Base-by-base conservation (phyloP, 108 stramenopile species). In the Schizochytrium sp. region DNA sequence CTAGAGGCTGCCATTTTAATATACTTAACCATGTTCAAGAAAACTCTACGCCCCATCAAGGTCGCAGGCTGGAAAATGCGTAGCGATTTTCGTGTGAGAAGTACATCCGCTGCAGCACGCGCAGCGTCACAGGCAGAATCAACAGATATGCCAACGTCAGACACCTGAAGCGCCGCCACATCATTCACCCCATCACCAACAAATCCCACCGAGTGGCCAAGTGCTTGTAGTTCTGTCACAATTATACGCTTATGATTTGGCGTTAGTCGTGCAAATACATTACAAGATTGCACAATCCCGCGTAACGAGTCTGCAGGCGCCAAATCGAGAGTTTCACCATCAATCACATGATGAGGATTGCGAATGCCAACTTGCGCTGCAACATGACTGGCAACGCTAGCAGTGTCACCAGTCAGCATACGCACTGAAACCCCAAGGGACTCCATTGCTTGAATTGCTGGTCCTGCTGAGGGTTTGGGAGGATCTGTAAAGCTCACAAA, bases 161-260 rank as follows among this genome's bases (percentile, higher is more conserved):
- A 96, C 46, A 92, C 94, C 15, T 92, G 93, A 42, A 97, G 91
- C 1, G 96, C 97, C 7, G 97, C 94, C 13, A 96, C 96, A 91
- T 97, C 97, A 89, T 97, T 97, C 53, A 97, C 96, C 56, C 95
- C 96, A 88, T 97, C 96, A 40, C 97, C 97, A 13, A 96, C 96
- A 96, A 97, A 96, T 42, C 96, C 96, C 57, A 94, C 95, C 0
- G 95, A 94, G 53, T 94, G 40, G 46, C 95, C 93, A 10, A 56
- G 55, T 41, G 60, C 49, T 61, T 46, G 61, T 61, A 96, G 92
- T 7, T 92, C 94, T 61, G 92, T 41, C 40, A 96, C 94, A 57
- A 95, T 90, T 50, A 95, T 93, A 42, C 95, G 93, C 72, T 95
- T 95, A 69, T 96, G 95, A 59, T 92, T 92, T 4, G 96, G 96